Conservation (phyloP, 1,284 basidiomycete genomes). For the Apiotrichum brassicae region DNA sequence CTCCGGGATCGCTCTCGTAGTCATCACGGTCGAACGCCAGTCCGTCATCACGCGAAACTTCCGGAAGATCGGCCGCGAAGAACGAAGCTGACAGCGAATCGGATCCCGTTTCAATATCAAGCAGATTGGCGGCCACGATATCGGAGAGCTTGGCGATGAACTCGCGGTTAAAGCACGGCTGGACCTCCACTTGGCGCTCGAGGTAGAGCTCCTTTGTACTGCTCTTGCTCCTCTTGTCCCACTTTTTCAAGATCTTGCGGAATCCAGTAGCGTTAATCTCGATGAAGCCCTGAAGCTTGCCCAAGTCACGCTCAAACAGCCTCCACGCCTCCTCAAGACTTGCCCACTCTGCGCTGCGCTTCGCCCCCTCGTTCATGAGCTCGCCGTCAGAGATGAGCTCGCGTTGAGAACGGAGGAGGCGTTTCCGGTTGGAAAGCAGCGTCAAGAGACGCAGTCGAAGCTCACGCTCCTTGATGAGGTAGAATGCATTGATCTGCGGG, state of each 20-base stretch:
- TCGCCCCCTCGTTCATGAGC: slow-evolving; percentile 47
- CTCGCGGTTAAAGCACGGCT: slow-evolving; percentile 96
- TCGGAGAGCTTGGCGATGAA: slow-evolving; percentile 95
- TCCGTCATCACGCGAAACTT: slow-evolving; percentile 40
- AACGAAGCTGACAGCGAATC: slow-evolving; percentile 58
- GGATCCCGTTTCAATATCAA: slow-evolving; percentile 79
- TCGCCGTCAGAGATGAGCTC: slow-evolving; percentile 16
- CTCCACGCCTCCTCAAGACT: slow-evolving; percentile 94
- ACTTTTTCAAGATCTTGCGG: slow-evolving; percentile 97
- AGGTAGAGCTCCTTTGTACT: slow-evolving; percentile 95
- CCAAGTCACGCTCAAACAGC: slow-evolving; percentile 89
- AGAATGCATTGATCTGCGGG: slow-evolving; percentile 93
- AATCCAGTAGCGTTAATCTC: slow-evolving; percentile 98
- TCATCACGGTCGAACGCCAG: slow-evolving; percentile 64
- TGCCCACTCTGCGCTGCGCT: slow-evolving; percentile 70
- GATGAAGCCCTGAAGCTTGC: slow-evolving; percentile 94
- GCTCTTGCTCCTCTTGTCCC: slow-evolving; percentile 93
- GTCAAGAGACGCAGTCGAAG: slow-evolving; percentile 87
- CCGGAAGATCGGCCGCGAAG: slow-evolving; percentile 46
- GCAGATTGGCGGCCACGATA: slow-evolving; percentile 84
- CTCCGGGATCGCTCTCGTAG: slow-evolving; percentile 42
- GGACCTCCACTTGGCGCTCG: slow-evolving; percentile 93
- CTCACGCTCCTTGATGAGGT: slow-evolving; percentile 95
- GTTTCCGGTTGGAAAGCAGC: slow-evolving; percentile 83
- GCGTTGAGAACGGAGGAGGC: slow-evolving; percentile 39